Conservation (phyloP, 164 flowering plant genomes). For the Cinnamomum micranthum region DNA sequence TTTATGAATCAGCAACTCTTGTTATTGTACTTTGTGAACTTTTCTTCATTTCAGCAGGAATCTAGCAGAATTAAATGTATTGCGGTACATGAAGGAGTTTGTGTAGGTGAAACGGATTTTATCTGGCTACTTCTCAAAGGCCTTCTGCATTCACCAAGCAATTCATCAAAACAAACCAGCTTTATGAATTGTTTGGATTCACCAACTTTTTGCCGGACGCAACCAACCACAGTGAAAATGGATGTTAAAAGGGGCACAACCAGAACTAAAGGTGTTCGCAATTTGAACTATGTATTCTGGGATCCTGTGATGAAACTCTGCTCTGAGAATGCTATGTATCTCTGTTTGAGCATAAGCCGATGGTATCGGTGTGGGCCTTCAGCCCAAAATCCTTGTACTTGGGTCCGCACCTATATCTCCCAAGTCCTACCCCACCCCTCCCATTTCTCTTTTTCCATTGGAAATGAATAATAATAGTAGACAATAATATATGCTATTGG, state of each 20-base stretch:
- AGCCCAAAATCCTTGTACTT: too few relatives aligned
- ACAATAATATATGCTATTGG: too few relatives aligned
- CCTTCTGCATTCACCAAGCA: slow-evolving; percentile 55
- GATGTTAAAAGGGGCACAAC: slow-evolving; percentile 49
- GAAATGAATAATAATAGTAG: too few relatives aligned
- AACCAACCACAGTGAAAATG: slow-evolving; percentile 76
- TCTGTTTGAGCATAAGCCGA: slow-evolving; percentile 40
- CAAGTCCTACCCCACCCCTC: too few relatives aligned
- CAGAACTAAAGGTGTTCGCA: slow-evolving; percentile 48
- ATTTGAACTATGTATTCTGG: slow-evolving; percentile 58
- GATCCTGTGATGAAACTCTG: slow-evolving; percentile 47
- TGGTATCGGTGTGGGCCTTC: too few relatives aligned
- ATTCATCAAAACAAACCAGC: slow-evolving; percentile 52
- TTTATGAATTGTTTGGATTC: slow-evolving; percentile 58
- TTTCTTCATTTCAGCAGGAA: slow-evolving; percentile 33
- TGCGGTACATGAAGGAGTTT: slow-evolving; percentile 64
- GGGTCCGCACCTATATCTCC: too few relatives aligned
- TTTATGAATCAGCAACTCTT: too few relatives aligned
- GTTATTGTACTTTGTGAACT: not conserved
- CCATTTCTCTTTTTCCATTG: too few relatives aligned
- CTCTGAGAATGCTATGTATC: slow-evolving; percentile 68
- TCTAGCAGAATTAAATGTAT: slow-evolving; percentile 55
- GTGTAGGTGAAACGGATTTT: slow-evolving; percentile 52
- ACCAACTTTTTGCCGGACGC: slow-evolving; percentile 56
- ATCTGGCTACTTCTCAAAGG: slow-evolving; percentile 42